Conservation (phyloP, 306 rosid genomes). For the Gastrolobium bilobum region DNA sequence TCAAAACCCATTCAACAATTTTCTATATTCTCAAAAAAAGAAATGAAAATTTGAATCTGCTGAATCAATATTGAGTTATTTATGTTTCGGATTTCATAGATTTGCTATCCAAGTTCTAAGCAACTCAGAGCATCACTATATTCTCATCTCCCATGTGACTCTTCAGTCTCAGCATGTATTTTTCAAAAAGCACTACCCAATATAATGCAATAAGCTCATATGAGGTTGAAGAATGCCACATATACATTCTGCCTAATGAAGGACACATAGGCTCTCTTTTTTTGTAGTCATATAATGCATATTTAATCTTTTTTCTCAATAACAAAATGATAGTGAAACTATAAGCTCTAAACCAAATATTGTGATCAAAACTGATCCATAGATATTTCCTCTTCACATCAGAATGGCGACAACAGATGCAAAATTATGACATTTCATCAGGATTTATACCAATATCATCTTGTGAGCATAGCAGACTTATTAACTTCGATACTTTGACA, state of each 20-base stretch:
- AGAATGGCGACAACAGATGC: neutral
- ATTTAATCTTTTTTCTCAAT: neutral
- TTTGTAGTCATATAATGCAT: neutral
- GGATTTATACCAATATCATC: neutral
- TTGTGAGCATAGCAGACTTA: neutral
- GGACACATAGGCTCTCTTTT: neutral
- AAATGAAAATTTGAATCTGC: neutral
- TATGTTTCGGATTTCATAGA: neutral
- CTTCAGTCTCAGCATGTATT: neutral
- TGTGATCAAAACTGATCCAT: neutral
- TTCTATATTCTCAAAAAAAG: slow-evolving; percentile 7
- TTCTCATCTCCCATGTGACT: slow-evolving; percentile 5
- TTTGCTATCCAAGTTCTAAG: neutral
- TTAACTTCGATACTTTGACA: slow-evolving; percentile 2
- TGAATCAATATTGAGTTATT: slow-evolving; percentile 3
- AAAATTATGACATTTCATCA: neutral
- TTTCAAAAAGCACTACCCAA: neutral
- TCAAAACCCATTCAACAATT: slow-evolving; percentile 20
- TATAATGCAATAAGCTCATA: neutral
- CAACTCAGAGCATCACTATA: slow-evolving; percentile 3
- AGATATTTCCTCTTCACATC: neutral
- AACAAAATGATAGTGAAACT: neutral
- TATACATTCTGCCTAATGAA: neutral
- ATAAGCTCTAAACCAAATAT: neutral
- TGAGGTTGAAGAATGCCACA: slow-evolving; percentile 11